A percentile compares a stretch with the other conserved stretches of the same genome.
phyloP scores from a whole-genome alignment of 768 basidiomycete genomes.

The Amanita exitialis region DNA sequence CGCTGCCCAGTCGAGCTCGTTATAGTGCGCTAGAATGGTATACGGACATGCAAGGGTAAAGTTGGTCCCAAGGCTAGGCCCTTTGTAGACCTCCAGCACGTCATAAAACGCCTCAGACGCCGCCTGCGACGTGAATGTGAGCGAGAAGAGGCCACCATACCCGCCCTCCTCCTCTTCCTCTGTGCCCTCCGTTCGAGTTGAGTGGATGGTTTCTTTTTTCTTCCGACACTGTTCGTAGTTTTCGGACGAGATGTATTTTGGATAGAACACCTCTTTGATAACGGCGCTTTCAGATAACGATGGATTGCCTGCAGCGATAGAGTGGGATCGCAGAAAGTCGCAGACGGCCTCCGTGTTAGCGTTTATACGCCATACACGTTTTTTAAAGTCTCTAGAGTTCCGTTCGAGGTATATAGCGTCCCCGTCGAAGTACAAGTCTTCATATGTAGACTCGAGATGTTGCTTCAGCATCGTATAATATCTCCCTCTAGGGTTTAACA shows the following conservation, averaged over 20 bases:
- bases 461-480: constrained; percentile 61
- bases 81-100: constrained; percentile 73
- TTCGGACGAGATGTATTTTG: constrained; percentile 64
- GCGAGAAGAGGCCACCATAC: constrained; percentile 81
- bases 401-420: constrained; percentile 97
- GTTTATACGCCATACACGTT: constrained; percentile 70
- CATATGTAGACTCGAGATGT: constrained; percentile 48
- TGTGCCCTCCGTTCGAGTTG: neutral
- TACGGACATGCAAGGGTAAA: constrained; percentile 95
- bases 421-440: constrained; percentile 83
- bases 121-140: constrained; percentile 63
- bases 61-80: constrained; percentile 89
- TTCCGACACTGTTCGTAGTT: constrained; percentile 68
- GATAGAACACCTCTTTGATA: constrained; percentile 84
- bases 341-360: constrained; percentile 75
- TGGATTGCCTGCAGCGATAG: constrained; percentile 27
- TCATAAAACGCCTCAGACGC: constrained; percentile 83
- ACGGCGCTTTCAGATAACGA: constrained; percentile 21
- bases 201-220: constrained; percentile 15
- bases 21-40: constrained; percentile 84
- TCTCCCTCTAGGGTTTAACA: constrained; percentile 71
- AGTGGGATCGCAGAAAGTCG: constrained; percentile 60
- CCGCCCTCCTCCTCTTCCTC: constrained; percentile 31
- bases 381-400: constrained; percentile 88
- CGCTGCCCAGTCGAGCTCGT: constrained; percentile 87